Conservation (phyloP, 176 grass and related monocot genomes). For the Hsuehochloa calcarea region DNA sequence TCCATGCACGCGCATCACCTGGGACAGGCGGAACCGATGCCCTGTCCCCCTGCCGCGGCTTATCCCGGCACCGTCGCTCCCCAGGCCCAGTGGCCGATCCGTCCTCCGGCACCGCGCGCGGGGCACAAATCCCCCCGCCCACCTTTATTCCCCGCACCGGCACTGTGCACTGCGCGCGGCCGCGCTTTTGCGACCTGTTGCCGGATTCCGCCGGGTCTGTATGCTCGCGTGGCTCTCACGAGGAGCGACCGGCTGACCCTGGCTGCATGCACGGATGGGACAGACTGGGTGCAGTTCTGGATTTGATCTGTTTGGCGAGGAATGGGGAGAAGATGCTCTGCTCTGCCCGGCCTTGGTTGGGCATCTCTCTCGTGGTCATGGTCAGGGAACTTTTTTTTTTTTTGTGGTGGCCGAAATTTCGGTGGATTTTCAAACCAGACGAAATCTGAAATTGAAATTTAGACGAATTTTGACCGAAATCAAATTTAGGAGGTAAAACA, state of each 20-base stretch:
- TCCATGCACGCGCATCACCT: not conserved
- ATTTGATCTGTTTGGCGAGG: not conserved
- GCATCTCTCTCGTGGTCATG: not conserved
- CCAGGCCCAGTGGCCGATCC: not conserved
- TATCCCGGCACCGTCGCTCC: slow-evolving; percentile 27
- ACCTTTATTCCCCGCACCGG: slow-evolving; percentile 23
- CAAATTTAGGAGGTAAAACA: too few relatives aligned
- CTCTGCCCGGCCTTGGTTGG: not conserved
- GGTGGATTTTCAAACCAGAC: too few relatives aligned
- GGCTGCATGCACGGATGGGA: not conserved
- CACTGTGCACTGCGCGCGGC: not conserved
- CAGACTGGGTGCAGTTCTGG: not conserved
- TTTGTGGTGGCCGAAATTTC: too few relatives aligned
- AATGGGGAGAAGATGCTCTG: not conserved
- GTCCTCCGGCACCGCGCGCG: not conserved
- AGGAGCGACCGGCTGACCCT: not conserved
- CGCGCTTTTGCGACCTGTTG: not conserved
- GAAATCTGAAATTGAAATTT: too few relatives aligned
- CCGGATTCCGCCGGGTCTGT: slow-evolving; percentile 1
- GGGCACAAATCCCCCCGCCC: not conserved
- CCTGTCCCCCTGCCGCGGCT: slow-evolving; percentile 38
- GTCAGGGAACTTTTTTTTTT: too few relatives aligned
- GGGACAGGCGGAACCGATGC: slow-evolving; percentile 55
- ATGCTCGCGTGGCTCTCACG: not conserved
- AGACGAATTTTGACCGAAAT: too few relatives aligned